Evolutionary conservation across 345 rosid species (phyloP), one percentile per base, ranked within the genome.

Genomic region (Rubroshorea leprosula): DNA sequence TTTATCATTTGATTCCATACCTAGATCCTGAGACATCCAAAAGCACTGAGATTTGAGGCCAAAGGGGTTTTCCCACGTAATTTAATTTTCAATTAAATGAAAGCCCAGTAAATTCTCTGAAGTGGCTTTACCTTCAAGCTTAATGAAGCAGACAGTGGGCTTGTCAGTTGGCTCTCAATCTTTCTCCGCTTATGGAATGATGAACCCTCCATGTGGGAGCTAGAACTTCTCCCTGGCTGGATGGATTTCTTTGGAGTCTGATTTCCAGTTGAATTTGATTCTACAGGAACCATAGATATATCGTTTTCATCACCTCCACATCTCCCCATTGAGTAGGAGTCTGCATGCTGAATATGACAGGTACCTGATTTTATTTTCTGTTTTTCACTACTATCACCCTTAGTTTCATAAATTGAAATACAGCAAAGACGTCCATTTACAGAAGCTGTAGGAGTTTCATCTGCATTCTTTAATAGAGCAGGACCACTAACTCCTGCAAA

Each of bases 151-250:
- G 76, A 72, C 55, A 31, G 50, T 35, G 51, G 35, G 56, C 19
- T 61, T 64, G 24, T 57, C 60, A 47, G 62, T 51, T 62, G 72
- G 51, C 47, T 57, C 48, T 59, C 74, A 55, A 57, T 67, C 57
- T 69, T 86, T 69, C 79, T 76, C 59, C 78, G 79, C 71, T 80
- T 83, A 71, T 60, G 86, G 67, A 68, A 70, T 57, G 68, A 66
- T 41, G 80, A 78, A 51, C 66, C 63, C 19, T 56, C 74, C 46
- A 49, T 47, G 47, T 60, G 50, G 45, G 63, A 60, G 58, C 70
- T 60, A 23, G 66, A 72, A 60, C 57, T 60, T 53, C 51, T 47
- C 46, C 50, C 38, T 35, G 72, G 25, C 62, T 38, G 72, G 5
- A 66, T 14, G 55, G 62, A 57, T 71, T 66, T 72, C 56, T 66